These are phyloP conservation scores for Cornus florida DNA, from an alignment of 148 eudicot genomes.

Conservation along the genomic window DNA sequence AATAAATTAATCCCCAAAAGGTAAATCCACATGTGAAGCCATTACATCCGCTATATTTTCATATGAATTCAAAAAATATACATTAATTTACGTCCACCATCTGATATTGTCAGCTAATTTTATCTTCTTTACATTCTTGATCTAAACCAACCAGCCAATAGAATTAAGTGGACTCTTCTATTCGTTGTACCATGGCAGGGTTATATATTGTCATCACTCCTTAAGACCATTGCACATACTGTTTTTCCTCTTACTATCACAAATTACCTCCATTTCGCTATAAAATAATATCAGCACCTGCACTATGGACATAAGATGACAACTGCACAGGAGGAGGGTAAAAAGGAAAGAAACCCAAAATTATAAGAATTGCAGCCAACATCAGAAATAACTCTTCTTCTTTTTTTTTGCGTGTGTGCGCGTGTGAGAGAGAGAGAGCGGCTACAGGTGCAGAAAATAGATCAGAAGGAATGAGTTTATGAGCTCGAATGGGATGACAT, in stretches of 20 bases:
- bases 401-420: not conserved
- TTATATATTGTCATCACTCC: not conserved
- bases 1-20: not conserved
- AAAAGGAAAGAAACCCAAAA: not conserved
- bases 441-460: not conserved
- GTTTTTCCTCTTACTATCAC: not conserved
- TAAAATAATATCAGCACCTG: not conserved
- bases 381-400: too few species aligned
- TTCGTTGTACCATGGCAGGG: not conserved
- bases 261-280: not conserved
- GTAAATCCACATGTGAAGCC: not conserved
- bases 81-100: not conserved
- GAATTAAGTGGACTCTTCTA: not conserved
- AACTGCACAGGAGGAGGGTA: not conserved
- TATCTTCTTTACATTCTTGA: not conserved
- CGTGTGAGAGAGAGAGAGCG: not conserved
- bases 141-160: not conserved
- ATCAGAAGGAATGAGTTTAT: not conserved
- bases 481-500: not conserved
- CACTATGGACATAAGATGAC: not conserved
- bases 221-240: not conserved
- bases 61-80: too few species aligned
- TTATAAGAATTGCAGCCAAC: too few species aligned
- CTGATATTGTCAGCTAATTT: not conserved
- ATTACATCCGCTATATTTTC: not conserved